Percentiles rank a stretch among this genome's conserved stretches.
Conservation (phyloP, 495 filamentous ascomycete genomes). For the Aspergillus kassunensis region DNA sequence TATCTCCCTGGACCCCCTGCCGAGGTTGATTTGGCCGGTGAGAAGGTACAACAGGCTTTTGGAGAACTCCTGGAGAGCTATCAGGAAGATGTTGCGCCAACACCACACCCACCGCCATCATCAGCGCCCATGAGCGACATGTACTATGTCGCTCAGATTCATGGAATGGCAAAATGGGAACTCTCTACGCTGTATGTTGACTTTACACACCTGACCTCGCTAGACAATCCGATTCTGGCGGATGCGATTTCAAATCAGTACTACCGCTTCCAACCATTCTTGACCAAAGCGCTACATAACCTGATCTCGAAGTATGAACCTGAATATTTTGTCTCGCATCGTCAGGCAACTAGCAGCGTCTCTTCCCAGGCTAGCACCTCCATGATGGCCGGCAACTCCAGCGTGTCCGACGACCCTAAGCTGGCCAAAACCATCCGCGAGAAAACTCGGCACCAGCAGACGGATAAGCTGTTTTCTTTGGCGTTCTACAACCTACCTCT, state of each 20-base stretch:
- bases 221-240: slow-evolving; percentile 69
- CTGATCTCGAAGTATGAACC: slow-evolving; percentile 92
- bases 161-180: slow-evolving; percentile 77
- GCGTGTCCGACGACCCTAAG: slow-evolving; percentile 53
- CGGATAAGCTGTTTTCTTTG: slow-evolving; percentile 90
- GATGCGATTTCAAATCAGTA: slow-evolving; percentile 83
- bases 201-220: slow-evolving; percentile 75
- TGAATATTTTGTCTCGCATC: slow-evolving; percentile 85
- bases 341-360: slow-evolving; percentile 64
- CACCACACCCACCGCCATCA: slow-evolving; percentile 64
- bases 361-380: slow-evolving; percentile 62
- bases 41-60: slow-evolving; percentile 80
- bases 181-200: slow-evolving; percentile 98
- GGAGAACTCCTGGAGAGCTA: slow-evolving; percentile 85
- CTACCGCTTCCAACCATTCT: slow-evolving; percentile 92
- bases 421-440: slow-evolving; percentile 31
- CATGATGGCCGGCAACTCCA: slow-evolving; percentile 55
- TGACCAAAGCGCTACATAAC: slow-evolving; percentile 85
- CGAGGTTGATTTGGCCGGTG: slow-evolving; percentile 83
- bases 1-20: slow-evolving; percentile 66
- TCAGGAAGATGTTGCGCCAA: slow-evolving; percentile 69
- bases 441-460: slow-evolving; percentile 89
- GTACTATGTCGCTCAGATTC: slow-evolving; percentile 95
- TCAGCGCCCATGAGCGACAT: slow-evolving; percentile 76
- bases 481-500: slow-evolving; percentile 96